Percentiles rank a stretch among this genome's conserved stretches.
These are phyloP conservation scores for Trichosporon faecale DNA, from an alignment of 1,284 basidiomycete genomes.

Conservation along the genomic window DNA sequence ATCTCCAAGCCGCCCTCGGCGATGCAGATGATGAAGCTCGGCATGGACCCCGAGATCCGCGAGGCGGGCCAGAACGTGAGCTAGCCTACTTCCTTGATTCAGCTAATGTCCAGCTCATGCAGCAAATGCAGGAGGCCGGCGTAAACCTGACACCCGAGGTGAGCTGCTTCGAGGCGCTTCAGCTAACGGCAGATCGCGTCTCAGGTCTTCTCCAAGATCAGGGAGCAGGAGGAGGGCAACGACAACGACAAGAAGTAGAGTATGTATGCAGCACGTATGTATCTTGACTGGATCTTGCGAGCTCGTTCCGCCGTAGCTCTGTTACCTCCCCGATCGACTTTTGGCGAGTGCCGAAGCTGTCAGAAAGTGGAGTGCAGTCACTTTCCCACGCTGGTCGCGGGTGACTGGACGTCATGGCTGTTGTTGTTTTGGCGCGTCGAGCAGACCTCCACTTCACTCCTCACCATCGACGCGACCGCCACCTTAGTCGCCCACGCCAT, in stretches of 20 bases:
- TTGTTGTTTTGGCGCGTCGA: background rate
- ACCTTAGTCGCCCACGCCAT: background rate
- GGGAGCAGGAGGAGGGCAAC: slow-evolving; percentile 13
- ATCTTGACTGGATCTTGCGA: background rate
- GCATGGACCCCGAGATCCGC: slow-evolving; percentile 41
- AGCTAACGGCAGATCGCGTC: slow-evolving; percentile 18
- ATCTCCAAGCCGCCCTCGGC: slow-evolving; percentile 34
- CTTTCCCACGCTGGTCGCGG: background rate
- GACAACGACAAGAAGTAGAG: slow-evolving; percentile 15
- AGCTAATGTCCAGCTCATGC: slow-evolving; percentile 32
- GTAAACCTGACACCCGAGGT: slow-evolving; percentile 38
- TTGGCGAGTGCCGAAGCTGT: background rate
- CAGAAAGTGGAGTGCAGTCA: background rate
- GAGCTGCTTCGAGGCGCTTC: background rate
- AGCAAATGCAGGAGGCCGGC: slow-evolving; percentile 42
- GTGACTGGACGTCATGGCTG: background rate
- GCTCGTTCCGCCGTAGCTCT: background rate
- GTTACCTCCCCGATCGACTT: background rate
- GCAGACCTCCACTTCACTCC: background rate
- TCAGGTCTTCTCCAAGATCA: slow-evolving; percentile 26
- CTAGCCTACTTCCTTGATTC: background rate
- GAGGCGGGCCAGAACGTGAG: slow-evolving; percentile 40
- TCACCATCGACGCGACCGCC: background rate
- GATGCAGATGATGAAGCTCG: slow-evolving; percentile 43
- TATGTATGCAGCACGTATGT: background rate